These are phyloP conservation scores for Chaetothyriales sp. DNA, from an alignment of 2,329 filamentous ascomycete genomes.

Conservation along the genomic window DNA sequence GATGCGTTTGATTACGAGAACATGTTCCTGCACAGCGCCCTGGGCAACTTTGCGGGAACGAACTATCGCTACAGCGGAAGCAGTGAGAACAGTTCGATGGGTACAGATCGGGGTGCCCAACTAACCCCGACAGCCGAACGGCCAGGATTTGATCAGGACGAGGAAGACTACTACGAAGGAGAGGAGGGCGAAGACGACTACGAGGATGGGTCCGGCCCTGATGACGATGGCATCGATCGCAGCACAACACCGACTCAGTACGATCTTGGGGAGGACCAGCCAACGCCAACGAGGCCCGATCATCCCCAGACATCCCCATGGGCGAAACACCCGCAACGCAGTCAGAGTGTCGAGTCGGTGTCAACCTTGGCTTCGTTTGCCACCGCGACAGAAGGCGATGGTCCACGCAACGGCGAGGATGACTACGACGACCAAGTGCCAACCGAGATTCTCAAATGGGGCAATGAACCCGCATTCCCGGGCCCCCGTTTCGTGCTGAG, in stretches of 20 bases:
- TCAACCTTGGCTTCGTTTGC: constrained; percentile 49
- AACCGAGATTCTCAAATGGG: constrained; percentile 16
- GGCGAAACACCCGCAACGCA: constrained; percentile 23
- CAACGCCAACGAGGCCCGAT: neutral
- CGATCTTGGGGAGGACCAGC: neutral
- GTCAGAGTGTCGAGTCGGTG: constrained; percentile 42
- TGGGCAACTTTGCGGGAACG: constrained; percentile 46
- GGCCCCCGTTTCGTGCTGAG: constrained; percentile 2
- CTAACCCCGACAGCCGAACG: constrained; percentile 12
- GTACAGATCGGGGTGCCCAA: constrained; percentile 11
- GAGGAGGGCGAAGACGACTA: neutral
- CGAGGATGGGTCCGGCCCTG: neutral
- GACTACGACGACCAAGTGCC: constrained; percentile 26
- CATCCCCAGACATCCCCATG: constrained; percentile 7
- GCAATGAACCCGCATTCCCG: constrained; percentile 6
- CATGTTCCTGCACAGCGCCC: constrained; percentile 84
- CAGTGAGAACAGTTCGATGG: constrained; percentile 13
- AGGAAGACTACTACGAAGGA: constrained; percentile 12
- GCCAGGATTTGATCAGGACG: constrained; percentile 17
- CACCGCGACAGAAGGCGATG: constrained; percentile 42
- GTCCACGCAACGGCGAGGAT: constrained; percentile 20
- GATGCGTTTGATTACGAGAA: constrained; percentile 95
- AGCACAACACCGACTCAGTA: neutral
- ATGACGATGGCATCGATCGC: neutral
- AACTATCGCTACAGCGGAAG: constrained; percentile 10